phyloP scores from a whole-genome alignment of 2,329 filamentous ascomycete species.

The Ceratocystis diversiconidia region DNA sequence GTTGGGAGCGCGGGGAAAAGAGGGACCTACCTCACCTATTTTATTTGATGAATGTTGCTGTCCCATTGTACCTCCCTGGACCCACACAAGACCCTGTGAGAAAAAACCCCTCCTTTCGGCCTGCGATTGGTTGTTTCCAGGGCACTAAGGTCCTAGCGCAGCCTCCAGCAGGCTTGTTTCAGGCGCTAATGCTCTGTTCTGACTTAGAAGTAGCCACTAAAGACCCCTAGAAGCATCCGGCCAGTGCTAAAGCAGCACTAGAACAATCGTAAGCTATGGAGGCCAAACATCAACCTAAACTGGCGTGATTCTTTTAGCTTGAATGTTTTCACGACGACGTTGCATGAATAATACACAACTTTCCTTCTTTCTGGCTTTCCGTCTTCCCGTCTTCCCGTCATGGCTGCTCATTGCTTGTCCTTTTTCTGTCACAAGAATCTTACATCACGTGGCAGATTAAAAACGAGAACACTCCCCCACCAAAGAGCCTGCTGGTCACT shows the following conservation, averaged over 20 bases:
- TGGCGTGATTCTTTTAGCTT: neutral
- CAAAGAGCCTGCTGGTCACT: too few species aligned
- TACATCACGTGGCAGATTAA: neutral
- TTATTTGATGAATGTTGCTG: too few species aligned
- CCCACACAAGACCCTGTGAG: neutral
- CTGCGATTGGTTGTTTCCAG: neutral
- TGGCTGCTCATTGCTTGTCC: neutral
- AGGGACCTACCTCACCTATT: neutral
- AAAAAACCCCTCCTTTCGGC: neutral
- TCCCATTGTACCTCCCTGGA: neutral
- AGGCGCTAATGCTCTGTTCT: neutral
- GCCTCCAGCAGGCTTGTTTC: neutral
- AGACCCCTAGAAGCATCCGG: neutral
- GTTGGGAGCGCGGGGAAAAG: conserved; percentile 1
- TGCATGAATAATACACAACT: neutral
- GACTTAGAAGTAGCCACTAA: neutral
- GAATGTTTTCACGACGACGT: neutral
- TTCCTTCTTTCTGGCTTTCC: neutral
- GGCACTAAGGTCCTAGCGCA: neutral
- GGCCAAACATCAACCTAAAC: too few species aligned
- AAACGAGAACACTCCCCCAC: neutral
- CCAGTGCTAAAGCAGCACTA: neutral
- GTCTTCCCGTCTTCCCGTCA: too few species aligned
- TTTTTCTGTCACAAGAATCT: neutral
- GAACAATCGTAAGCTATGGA: neutral